Evolutionary conservation across 1,284 basidiomycete species (phyloP).

Genomic region (Inonotus hispidus): DNA sequence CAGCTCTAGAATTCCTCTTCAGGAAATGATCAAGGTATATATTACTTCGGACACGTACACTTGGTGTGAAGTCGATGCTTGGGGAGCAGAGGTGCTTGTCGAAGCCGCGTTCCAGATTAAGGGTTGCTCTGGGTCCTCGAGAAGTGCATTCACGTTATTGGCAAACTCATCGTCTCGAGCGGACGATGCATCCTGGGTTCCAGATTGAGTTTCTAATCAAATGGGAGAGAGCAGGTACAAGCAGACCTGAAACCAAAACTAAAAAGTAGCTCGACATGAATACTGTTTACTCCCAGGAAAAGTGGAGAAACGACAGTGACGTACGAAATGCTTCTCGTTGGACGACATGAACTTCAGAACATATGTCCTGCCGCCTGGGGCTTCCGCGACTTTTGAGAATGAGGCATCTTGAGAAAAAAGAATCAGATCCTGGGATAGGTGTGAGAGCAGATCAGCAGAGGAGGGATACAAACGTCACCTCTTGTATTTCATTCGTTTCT

Average conservation of each 20-base stretch:
- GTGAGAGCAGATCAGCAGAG: not conserved
- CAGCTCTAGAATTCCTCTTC: not conserved
- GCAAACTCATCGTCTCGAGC: constrained; percentile 65
- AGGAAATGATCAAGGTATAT: not conserved
- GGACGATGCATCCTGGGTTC: constrained; percentile 58
- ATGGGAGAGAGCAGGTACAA: not conserved
- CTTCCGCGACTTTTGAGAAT: constrained; percentile 62
- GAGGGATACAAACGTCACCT: constrained; percentile 37
- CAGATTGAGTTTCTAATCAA: not conserved
- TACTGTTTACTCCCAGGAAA: not conserved
- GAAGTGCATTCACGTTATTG: constrained; percentile 59
- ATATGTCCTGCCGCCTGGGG: constrained; percentile 58
- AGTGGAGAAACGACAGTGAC: constrained; percentile 34
- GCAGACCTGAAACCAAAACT: constrained; percentile 82
- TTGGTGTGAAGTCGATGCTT: constrained; percentile 8
- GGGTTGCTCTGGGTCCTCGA: constrained; percentile 56
- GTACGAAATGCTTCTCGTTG: constrained; percentile 73
- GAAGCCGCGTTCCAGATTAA: constrained; percentile 45
- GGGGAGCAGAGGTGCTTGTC: constrained; percentile 20
- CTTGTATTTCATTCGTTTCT: constrained; percentile 49
- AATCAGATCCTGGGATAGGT: constrained; percentile 54
- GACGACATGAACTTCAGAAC: constrained; percentile 80
- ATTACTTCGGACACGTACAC: not conserved
- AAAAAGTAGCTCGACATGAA: constrained; percentile 6
- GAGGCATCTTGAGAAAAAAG: constrained; percentile 75